Evolutionary conservation across 2,329 filamentous ascomycete species (phyloP).

Genomic region (Fusarium falciforme): DNA sequence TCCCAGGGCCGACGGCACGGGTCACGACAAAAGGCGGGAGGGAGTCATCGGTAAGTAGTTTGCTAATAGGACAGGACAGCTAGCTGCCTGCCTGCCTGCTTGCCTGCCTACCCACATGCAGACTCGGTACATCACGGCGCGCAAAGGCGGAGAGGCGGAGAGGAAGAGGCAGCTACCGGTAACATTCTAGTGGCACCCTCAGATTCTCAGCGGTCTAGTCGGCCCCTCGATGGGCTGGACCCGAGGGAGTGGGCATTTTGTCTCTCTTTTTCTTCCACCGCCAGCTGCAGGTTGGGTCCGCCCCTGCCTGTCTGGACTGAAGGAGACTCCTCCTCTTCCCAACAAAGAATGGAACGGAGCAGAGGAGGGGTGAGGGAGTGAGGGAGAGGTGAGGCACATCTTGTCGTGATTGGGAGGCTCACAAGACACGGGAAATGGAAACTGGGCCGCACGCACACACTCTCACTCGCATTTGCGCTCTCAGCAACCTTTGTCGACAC

Average conservation of each 20-base stretch:
- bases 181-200: background rate
- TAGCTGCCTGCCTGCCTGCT: background rate
- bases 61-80: background rate
- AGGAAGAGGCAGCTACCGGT: constrained; percentile 2
- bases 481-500: constrained; percentile 19
- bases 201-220: background rate
- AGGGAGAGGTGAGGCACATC: constrained; percentile 23
- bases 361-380: constrained; percentile 31
- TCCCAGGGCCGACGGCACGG: constrained; percentile 6
- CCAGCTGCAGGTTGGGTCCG: constrained; percentile 29
- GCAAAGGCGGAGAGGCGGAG: constrained; percentile 34
- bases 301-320: constrained; percentile 27
- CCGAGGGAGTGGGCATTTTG: constrained; percentile 31
- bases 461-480: constrained; percentile 39
- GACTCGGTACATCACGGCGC: constrained; percentile 33
- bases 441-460: constrained; percentile 42
- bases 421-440: constrained; percentile 40
- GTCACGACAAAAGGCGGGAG: constrained; percentile 31
- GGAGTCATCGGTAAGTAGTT: constrained; percentile 5
- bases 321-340: background rate
- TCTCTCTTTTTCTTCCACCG: constrained; percentile 12
- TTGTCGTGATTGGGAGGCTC: constrained; percentile 35
- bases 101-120: constrained; percentile 15
- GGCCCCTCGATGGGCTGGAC: constrained; percentile 3
- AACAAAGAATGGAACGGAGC: constrained; percentile 8